Percentiles rank a stretch among this genome's conserved stretches.
Evolutionary conservation across 1,284 basidiomycete genomes (phyloP).

Genomic region (Hortiboletus rubellus): DNA sequence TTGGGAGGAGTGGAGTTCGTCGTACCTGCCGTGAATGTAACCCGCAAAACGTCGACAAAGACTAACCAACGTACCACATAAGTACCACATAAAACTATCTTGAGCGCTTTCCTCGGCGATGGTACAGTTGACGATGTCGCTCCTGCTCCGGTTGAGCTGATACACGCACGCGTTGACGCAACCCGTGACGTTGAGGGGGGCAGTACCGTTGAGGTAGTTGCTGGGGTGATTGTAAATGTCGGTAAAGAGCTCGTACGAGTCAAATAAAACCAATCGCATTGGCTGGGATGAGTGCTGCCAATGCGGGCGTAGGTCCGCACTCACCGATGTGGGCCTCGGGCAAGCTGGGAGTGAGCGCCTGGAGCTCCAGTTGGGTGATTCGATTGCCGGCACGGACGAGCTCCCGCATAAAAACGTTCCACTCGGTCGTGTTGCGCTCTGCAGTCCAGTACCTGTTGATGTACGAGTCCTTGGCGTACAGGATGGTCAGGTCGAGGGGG

Average conservation of each 20-base stretch:
- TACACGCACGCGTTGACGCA: conserved; percentile 33
- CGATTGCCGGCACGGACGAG: conserved; percentile 44
- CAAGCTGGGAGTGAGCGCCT: conserved; percentile 39
- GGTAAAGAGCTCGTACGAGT: conserved; percentile 37
- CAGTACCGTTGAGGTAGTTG: conserved; percentile 39
- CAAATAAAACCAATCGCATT: conserved; percentile 29
- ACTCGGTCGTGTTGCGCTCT: conserved; percentile 49
- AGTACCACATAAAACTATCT: conserved; percentile 39
- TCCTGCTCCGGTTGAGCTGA: conserved; percentile 18
- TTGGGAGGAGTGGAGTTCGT: conserved; percentile 34
- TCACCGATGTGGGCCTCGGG: conserved; percentile 38
- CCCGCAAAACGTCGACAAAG: neutral
- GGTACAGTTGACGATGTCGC: conserved; percentile 25
- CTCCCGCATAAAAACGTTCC: conserved; percentile 50
- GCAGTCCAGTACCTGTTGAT: conserved; percentile 45
- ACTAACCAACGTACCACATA: conserved; percentile 28
- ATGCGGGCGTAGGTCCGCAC: neutral
- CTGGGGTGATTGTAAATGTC: conserved; percentile 36
- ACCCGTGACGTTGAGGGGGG: conserved; percentile 34
- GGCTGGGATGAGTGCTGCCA: neutral
- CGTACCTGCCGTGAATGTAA: conserved; percentile 24
- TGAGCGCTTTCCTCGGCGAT: conserved; percentile 24
- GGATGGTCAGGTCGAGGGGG: conserved; percentile 45
- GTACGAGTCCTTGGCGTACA: conserved; percentile 46
- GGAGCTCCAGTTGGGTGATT: conserved; percentile 44